Base-by-base conservation (phyloP, 169 alveolate species). In the Eimeria mitis region DNA sequence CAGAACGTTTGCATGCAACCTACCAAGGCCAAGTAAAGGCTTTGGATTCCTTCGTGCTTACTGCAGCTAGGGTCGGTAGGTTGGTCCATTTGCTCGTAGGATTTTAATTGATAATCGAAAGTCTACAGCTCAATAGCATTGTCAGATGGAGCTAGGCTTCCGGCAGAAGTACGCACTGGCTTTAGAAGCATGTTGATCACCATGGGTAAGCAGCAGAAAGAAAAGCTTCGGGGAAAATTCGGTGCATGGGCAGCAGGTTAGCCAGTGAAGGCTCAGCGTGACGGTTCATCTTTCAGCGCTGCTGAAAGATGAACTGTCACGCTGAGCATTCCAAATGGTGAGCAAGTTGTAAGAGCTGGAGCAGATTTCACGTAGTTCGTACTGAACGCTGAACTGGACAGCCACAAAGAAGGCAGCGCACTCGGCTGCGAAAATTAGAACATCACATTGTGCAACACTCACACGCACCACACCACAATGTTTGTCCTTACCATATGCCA, bases 11-110 rank as follows among this genome's bases (percentile, higher is more conserved):
- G n/a, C n/a, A n/a, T n/a, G n/a, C n/a, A n/a, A n/a, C n/a, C n/a
- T n/a, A n/a, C n/a, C n/a, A n/a, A n/a, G n/a, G n/a, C n/a, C n/a
- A n/a, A n/a, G n/a, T n/a, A n/a, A n/a, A n/a, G n/a, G n/a, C 6
- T n/a, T 70, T 70, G 47, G 79, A 70, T 2, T 70, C 16, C 49
- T 11, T 31, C 52, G 49, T 70, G 47, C 79, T 14, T 13, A 70
- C 79, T 70, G 79, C 79, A 70, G 79, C n/a, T 70, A 65, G 79
- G n/a, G 47, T 31, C 49, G n/a, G 47, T 52, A 9, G 79, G 49
- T 70, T 14, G 79, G 79, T 37, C 23, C 79, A 37, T 37, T 70
- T 70, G 52, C 52, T 34, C 49, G 9, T 70, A 70, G 25, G 8
- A 16, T 70, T 70, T 14, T 28, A 31, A 13, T 52, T 31, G 7